Evolutionary conservation across 257 asterid genomes (phyloP).

Genomic region (Striga asiatica): DNA sequence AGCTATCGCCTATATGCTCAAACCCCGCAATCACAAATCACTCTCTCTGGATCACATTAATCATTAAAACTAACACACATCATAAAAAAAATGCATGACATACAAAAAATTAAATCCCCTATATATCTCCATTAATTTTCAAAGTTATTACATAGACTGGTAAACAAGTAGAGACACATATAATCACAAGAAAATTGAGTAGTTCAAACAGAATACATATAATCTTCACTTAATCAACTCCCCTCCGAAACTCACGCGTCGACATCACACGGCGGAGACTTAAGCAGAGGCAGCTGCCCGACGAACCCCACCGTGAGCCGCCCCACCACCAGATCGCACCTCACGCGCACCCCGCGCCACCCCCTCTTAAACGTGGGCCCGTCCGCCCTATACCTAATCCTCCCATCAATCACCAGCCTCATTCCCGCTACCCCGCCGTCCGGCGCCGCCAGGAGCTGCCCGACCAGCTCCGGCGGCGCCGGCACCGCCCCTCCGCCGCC

Average conservation of each 20-base stretch:
- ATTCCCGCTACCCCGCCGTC: constrained; percentile 48
- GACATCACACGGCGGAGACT: constrained; percentile 34
- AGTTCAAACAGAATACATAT: too few relatives aligned
- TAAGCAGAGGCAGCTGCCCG: constrained; percentile 44
- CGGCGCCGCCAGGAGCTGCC: constrained; percentile 36
- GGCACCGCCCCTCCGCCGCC: constrained; percentile 48
- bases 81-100: too few relatives aligned
- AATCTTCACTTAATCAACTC: too few relatives aligned
- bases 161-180: too few relatives aligned
- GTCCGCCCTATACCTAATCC: constrained; percentile 30
- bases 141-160: too few relatives aligned
- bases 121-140: too few relatives aligned
- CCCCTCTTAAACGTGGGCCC: constrained; percentile 22
- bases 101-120: too few relatives aligned
- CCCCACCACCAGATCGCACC: constrained; percentile 47
- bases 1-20: too few relatives aligned
- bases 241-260: constrained; percentile 12
- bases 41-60: too few relatives aligned
- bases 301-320: constrained; percentile 34
- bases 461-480: constrained; percentile 33
- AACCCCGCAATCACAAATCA: too few relatives aligned
- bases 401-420: constrained; percentile 40
- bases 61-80: too few relatives aligned
- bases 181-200: too few relatives aligned
- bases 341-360: constrained; percentile 27